A percentile compares a stretch with the other conserved stretches of the same genome.
phyloP scores from a whole-genome alignment of 2,329 filamentous ascomycete genomes.

The Trichoderma lentiforme region DNA sequence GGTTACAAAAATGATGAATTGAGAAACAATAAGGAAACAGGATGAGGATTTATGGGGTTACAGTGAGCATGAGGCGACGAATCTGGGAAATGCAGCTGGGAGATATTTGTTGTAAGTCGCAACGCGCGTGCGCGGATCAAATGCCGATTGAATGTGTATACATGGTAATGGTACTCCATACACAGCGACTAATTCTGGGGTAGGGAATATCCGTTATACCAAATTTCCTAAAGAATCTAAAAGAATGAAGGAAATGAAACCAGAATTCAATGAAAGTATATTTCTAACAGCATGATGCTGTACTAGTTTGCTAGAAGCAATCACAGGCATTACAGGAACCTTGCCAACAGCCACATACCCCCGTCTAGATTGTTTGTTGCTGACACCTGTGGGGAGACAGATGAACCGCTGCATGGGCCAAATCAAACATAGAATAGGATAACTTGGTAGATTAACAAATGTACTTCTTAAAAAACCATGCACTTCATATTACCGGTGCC shows the following conservation, averaged over 20 bases:
- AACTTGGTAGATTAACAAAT: not conserved
- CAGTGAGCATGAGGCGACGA: not conserved
- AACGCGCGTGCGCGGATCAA: not conserved
- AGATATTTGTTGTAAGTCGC: not conserved
- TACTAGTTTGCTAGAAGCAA: not conserved
- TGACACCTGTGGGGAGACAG: not conserved
- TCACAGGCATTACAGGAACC: not conserved
- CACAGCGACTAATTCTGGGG: not conserved
- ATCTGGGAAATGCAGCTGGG: not conserved
- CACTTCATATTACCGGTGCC: not conserved
- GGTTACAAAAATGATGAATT: not conserved
- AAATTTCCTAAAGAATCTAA: no score
- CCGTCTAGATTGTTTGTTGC: not conserved
- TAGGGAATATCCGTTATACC: not conserved
- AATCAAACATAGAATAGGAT: not conserved
- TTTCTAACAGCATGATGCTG: not conserved
- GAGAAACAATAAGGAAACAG: not conserved
- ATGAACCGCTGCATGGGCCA: not conserved
- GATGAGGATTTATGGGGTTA: not conserved
- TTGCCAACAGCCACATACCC: not conserved
- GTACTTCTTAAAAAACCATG: not conserved
- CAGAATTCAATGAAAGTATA: not conserved
- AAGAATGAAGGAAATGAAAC: not conserved
- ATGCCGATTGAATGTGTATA: not conserved
- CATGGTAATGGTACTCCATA: not conserved